Conservation (phyloP, 306 rosid genomes). For the Trifolium dubium region DNA sequence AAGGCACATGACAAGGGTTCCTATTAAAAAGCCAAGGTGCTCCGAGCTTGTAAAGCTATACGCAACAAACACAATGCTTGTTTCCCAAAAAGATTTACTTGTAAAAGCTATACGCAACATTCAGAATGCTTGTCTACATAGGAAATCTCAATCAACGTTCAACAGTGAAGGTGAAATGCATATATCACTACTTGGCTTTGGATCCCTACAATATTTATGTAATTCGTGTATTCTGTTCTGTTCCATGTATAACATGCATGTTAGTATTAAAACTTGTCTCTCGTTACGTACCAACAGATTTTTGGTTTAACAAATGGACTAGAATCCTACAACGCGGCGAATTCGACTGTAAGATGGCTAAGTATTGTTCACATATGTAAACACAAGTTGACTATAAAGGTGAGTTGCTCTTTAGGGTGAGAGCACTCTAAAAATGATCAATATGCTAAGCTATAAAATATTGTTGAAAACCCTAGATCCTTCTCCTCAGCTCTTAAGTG, state of each 20-base stretch:
- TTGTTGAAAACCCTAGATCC: too few species aligned
- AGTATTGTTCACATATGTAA: too few species aligned
- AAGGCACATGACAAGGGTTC: conserved; percentile 26
- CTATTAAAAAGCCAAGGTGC: conserved; percentile 32
- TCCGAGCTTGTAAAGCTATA: conserved; percentile 22
- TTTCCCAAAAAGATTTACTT: conserved; percentile 20
- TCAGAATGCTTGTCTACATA: conserved; percentile 18
- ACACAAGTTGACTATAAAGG: too few species aligned
- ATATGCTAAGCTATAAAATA: too few species aligned
- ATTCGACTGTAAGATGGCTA: too few species aligned
- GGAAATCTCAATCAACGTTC: conserved; percentile 22
- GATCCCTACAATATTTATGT: conserved; percentile 32
- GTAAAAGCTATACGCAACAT: conserved; percentile 16
- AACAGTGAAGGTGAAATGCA: conserved; percentile 17
- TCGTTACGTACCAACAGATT: too few species aligned
- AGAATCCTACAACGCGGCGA: too few species aligned
- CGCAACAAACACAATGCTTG: conserved; percentile 25
- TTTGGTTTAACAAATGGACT: too few species aligned
- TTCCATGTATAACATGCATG: background rate
- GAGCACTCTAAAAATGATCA: too few species aligned
- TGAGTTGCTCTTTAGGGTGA: too few species aligned
- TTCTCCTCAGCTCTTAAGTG: too few species aligned
- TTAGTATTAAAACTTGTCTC: conserved; percentile 1
- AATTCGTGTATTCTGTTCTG: background rate
- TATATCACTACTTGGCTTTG: conserved; percentile 42